Percentiles rank a stretch among this genome's conserved stretches.
These are phyloP conservation scores for Exophiala alcalophila DNA, from an alignment of 2,329 filamentous ascomycete genomes.

Conservation along the genomic window DNA sequence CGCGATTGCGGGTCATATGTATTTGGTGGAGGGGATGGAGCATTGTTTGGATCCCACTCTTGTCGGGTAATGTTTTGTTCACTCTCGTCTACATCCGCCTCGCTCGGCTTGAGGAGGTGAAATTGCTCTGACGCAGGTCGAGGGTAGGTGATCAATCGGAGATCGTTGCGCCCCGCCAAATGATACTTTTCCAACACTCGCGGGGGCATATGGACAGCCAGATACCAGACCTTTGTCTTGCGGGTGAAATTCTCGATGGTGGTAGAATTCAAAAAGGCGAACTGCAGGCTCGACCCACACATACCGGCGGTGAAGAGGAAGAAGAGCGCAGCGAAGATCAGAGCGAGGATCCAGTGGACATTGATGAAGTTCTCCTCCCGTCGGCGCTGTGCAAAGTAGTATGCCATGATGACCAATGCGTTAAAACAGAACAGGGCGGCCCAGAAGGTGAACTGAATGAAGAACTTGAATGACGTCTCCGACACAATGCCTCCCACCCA, in stretches of 20 bases:
- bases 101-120: constrained; percentile 21
- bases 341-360: constrained; percentile 61
- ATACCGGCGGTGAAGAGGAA: constrained; percentile 77
- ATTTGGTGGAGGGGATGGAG: constrained; percentile 1
- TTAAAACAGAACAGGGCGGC: constrained; percentile 65
- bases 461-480: constrained; percentile 86
- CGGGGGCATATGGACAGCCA: constrained; percentile 70
- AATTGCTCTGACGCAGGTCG: constrained; percentile 32
- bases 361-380: constrained; percentile 44
- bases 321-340: constrained; percentile 70
- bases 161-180: constrained; percentile 32
- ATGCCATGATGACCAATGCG: constrained; percentile 61
- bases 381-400: constrained; percentile 59
- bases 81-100: constrained; percentile 16
- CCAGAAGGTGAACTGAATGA: constrained; percentile 81
- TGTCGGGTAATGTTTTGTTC: constrained; percentile 10
- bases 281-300: constrained; percentile 67
- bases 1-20: constrained; percentile 21
- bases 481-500: constrained; percentile 92
- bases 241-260: constrained; percentile 75
- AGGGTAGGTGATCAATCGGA: constrained; percentile 44
- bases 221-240: constrained; percentile 61
- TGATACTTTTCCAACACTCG: constrained; percentile 36
- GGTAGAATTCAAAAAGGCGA: constrained; percentile 71
- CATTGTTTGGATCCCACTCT: neutral